A percentile compares a stretch with the other conserved stretches of the same genome.
These are phyloP conservation scores for Nakazawaea wyomingensis DNA, from an alignment of 805 yeast species.

Conservation along the genomic window DNA sequence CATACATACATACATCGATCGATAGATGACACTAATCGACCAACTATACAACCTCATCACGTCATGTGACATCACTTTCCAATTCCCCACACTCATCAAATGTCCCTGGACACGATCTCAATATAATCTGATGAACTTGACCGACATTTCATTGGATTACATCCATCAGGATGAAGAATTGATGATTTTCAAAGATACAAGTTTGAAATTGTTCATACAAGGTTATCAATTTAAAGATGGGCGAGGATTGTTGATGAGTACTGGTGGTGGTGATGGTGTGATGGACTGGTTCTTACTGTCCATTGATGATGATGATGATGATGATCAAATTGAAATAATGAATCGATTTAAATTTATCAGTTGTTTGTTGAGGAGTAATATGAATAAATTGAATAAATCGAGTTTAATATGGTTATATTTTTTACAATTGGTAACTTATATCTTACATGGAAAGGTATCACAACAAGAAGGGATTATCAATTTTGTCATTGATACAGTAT, in stretches of 20 bases:
- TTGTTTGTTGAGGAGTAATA: constrained; percentile 1
- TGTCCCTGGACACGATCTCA: too few relatives aligned
- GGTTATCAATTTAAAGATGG: constrained; percentile 12
- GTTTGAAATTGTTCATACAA: constrained; percentile 23
- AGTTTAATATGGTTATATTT: constrained; percentile 6
- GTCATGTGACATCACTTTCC: too few relatives aligned
- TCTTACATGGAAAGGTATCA: not conserved
- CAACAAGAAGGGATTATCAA: not conserved
- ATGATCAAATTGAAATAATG: not conserved
- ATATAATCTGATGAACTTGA: too few relatives aligned
- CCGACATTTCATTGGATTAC: too few relatives aligned
- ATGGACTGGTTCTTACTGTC: constrained; percentile 15
- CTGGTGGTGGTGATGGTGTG: constrained; percentile 31
- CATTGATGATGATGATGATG: not conserved
- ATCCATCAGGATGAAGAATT: constrained; percentile 20
- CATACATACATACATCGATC: too few relatives aligned
- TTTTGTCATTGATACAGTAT: constrained; percentile 18
- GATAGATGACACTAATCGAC: too few relatives aligned
- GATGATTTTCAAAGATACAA: constrained; percentile 27
- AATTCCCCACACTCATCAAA: too few relatives aligned
- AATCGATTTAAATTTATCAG: not conserved
- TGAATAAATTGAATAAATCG: constrained; percentile 6
- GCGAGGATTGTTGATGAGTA: constrained; percentile 27
- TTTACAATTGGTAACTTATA: not conserved
- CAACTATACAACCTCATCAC: too few relatives aligned